These are phyloP conservation scores for Solanum appendiculatum DNA, from an alignment of 257 asterid genomes.

Conservation along the genomic window DNA sequence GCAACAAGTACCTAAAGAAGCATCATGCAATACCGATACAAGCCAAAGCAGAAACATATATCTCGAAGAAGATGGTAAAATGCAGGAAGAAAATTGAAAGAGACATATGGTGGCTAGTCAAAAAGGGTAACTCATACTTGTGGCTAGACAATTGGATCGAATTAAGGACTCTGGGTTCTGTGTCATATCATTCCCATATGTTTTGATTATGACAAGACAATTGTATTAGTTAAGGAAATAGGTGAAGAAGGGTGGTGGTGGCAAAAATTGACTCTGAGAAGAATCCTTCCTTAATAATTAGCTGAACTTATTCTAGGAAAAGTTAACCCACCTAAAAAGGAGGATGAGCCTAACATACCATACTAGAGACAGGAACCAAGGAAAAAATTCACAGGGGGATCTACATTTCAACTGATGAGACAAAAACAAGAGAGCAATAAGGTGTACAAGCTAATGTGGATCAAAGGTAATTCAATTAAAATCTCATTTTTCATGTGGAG, in stretches of 20 bases:
- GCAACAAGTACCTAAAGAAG: neutral
- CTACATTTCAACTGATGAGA: neutral
- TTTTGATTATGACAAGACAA: neutral
- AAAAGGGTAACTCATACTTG: neutral
- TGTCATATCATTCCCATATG: neutral
- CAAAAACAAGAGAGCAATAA: neutral
- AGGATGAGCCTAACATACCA: neutral
- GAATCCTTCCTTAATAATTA: neutral
- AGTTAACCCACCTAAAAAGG: neutral
- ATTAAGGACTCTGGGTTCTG: neutral
- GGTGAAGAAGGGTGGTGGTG: neutral
- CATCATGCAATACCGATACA: neutral
- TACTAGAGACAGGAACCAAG: neutral
- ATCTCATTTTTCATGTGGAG: neutral
- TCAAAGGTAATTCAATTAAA: neutral
- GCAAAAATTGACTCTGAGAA: neutral
- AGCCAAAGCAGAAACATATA: neutral
- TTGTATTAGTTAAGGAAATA: neutral
- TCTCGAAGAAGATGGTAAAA: neutral
- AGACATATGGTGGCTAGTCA: neutral
- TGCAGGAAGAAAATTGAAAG: neutral
- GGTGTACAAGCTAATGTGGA: neutral
- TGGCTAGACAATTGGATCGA: neutral
- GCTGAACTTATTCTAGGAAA: neutral
- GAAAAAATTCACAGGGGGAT: neutral